These are phyloP conservation scores for Metschnikowia borealis DNA, from an alignment of 805 yeast genomes.

Conservation along the genomic window DNA sequence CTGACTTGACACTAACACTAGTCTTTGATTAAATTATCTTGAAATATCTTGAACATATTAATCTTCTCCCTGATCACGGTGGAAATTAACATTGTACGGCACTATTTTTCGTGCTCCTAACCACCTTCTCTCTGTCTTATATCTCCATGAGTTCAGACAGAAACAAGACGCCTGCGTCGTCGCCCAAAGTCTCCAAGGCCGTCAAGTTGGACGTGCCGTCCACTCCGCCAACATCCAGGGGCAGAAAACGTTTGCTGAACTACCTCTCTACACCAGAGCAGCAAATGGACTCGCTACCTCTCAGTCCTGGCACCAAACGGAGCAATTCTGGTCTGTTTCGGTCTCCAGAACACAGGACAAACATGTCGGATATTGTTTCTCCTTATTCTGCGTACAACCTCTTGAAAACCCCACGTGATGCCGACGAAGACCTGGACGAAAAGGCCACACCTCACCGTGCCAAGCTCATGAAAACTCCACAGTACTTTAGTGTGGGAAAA, in stretches of 20 bases:
- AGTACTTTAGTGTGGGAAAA: conserved; percentile 37
- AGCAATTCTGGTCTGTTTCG: conserved; percentile 26
- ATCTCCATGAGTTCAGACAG: not conserved
- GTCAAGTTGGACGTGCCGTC: conserved; percentile 23
- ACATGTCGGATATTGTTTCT: conserved; percentile 22
- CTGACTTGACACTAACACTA: too few relatives aligned
- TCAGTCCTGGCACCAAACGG: conserved; percentile 38
- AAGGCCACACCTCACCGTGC: conserved; percentile 17
- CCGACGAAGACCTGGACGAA: conserved; percentile 31
- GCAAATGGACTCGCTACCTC: conserved; percentile 25
- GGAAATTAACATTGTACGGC: too few relatives aligned
- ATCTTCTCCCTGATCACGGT: too few relatives aligned
- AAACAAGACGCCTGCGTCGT: conserved; percentile 29
- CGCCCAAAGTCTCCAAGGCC: conserved; percentile 28
- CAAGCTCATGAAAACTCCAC: conserved; percentile 37
- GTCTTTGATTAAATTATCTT: too few relatives aligned
- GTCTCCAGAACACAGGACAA: conserved; percentile 33
- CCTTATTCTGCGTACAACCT: conserved; percentile 24
- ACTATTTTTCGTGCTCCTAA: too few relatives aligned
- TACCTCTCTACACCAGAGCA: conserved; percentile 38
- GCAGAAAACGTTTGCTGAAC: conserved; percentile 25
- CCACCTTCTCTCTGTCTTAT: too few relatives aligned
- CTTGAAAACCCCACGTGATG: conserved; percentile 32
- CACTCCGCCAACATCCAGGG: conserved; percentile 25
- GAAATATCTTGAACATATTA: too few relatives aligned